Evolutionary conservation across 805 yeast genomes (phyloP).

Genomic region (Grigorovia yakushimaensis): DNA sequence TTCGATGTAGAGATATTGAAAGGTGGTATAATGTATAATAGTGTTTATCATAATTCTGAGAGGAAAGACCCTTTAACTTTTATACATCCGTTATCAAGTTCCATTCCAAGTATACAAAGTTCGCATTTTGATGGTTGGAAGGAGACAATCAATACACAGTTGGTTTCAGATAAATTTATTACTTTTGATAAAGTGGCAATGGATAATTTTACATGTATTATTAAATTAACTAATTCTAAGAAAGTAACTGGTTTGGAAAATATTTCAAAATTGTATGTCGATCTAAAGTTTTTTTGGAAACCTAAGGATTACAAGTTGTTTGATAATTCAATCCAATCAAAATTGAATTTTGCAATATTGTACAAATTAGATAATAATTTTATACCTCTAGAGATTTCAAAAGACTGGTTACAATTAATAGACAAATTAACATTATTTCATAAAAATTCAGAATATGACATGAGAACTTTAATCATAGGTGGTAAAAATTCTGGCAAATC

Average conservation of each 20-base stretch:
- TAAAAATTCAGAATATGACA: conserved; percentile 15
- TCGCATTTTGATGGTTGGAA: conserved; percentile 29
- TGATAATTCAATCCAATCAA: not conserved
- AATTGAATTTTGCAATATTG: conserved; percentile 10
- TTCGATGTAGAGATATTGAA: conserved; percentile 22
- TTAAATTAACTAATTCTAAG: conserved; percentile 12
- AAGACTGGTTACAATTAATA: conserved; percentile 16
- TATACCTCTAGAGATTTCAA: conserved; percentile 11
- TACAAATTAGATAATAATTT: conserved; percentile 7
- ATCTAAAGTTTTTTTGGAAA: conserved; percentile 18
- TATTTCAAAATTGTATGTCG: conserved; percentile 11
- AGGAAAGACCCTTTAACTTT: conserved; percentile 8
- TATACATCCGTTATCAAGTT: conserved; percentile 24
- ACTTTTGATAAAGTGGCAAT: conserved; percentile 6
- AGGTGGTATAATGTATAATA: conserved; percentile 27
- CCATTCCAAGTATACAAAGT: conserved; percentile 21
- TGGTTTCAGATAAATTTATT: conserved; percentile 3
- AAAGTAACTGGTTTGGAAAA: conserved; percentile 9
- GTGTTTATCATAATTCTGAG: conserved; percentile 24
- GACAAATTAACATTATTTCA: conserved; percentile 18
- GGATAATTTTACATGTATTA: conserved; percentile 16
- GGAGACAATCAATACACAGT: conserved; percentile 6
- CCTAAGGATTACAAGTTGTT: conserved; percentile 3
- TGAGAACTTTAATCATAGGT: conserved; percentile 32
- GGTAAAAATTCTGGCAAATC: conserved; percentile 77